phyloP scores from a whole-genome alignment of 257 asterid species.

The Forsythia viridissima region DNA sequence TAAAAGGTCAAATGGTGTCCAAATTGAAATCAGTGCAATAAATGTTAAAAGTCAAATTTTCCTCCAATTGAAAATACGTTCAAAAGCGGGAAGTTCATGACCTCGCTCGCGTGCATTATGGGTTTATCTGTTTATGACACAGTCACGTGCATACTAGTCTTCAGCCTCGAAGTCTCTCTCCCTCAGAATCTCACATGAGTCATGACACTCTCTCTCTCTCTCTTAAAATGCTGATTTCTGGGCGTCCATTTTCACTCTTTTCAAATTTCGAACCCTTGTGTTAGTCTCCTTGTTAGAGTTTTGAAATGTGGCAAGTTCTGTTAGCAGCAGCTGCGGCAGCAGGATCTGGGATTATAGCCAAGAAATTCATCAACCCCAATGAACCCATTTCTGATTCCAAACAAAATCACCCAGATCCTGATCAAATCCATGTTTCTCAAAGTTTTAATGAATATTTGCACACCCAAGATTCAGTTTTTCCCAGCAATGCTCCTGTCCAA shows the following conservation, averaged over 20 bases:
- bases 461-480: slow-evolving; percentile 32
- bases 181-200: background rate
- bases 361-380: slow-evolving; percentile 44
- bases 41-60: background rate
- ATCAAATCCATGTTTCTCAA: slow-evolving; percentile 3
- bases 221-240: background rate
- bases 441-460: slow-evolving; percentile 6
- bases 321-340: slow-evolving; percentile 73
- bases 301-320: slow-evolving; percentile 70
- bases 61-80: slow-evolving; percentile 9
- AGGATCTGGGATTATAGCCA: slow-evolving; percentile 81
- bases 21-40: background rate
- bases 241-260: background rate
- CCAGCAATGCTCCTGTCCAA: slow-evolving; percentile 18
- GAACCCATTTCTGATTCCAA: slow-evolving; percentile 30
- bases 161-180: background rate
- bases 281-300: background rate
- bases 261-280: slow-evolving; percentile 1
- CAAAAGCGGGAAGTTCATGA: slow-evolving; percentile 34
- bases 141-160: background rate
- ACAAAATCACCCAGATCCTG: slow-evolving; percentile 18
- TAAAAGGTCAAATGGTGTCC: too few relatives aligned
- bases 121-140: background rate
- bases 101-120: background rate
- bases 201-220: background rate